Conservation (phyloP, 2,329 filamentous ascomycete species). For the Penicillium sp. region DNA sequence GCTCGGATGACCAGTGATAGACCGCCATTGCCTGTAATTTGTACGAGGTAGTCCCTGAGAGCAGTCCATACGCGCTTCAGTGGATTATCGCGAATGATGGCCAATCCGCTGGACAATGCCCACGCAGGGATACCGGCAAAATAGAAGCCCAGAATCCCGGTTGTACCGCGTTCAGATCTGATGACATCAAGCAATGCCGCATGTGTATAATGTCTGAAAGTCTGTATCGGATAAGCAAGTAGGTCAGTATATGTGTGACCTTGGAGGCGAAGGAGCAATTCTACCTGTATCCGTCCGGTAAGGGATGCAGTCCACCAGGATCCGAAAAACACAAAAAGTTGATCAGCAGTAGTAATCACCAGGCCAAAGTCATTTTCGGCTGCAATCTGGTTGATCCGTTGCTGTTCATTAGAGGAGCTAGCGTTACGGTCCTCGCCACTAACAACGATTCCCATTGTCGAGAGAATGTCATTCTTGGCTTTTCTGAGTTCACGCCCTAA, state of each 20-base stretch:
- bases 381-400: conserved; percentile 42
- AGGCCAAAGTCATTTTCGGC: conserved; percentile 50
- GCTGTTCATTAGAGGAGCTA: conserved; percentile 40
- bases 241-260: not conserved
- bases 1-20: conserved; percentile 31
- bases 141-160: conserved; percentile 43
- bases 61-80: conserved; percentile 38
- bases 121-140: conserved; percentile 48
- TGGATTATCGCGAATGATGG: conserved; percentile 44
- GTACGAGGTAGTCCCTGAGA: conserved; percentile 31
- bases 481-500: conserved; percentile 46
- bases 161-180: conserved; percentile 37
- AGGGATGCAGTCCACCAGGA: conserved; percentile 49
- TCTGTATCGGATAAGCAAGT: conserved; percentile 28
- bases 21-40: conserved; percentile 27
- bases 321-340: conserved; percentile 45
- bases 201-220: conserved; percentile 43
- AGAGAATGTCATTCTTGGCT: conserved; percentile 56
- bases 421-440: conserved; percentile 45
- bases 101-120: conserved; percentile 41
- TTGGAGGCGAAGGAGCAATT: not conserved
- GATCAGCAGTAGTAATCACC: conserved; percentile 46
- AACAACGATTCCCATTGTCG: conserved; percentile 54
- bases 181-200: conserved; percentile 42
- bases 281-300: conserved; percentile 44